Conservation (phyloP, 306 rosid species). For the Morella rubra region DNA sequence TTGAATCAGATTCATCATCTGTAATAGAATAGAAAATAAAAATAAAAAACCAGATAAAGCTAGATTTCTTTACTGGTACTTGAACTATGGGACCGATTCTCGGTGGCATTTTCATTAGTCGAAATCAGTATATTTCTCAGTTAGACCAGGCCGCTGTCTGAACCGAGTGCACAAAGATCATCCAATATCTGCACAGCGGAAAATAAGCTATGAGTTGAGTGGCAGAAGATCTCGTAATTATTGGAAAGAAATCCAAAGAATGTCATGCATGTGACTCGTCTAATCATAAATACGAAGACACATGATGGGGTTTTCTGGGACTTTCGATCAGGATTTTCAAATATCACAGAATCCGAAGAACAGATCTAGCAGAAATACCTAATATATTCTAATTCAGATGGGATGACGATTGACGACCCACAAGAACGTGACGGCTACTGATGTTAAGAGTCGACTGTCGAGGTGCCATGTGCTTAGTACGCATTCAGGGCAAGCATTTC, state of each 20-base stretch:
- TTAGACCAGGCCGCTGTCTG: no score
- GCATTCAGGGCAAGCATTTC: slow-evolving; percentile 28
- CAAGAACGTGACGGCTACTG: slow-evolving; percentile 26
- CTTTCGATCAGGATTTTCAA: not conserved
- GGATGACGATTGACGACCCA: not conserved
- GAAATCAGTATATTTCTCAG: no score
- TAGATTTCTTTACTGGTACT: no score
- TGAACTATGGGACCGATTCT: no score
- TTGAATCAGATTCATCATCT: no score
- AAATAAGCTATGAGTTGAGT: not conserved
- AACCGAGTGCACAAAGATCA: no score
- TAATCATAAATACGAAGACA: not conserved
- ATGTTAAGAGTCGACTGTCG: slow-evolving; percentile 17
- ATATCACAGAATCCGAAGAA: not conserved
- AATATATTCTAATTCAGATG: not conserved
- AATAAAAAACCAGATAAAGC: no score
- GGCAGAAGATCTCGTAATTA: not conserved
- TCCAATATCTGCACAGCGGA: not conserved
- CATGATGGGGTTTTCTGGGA: not conserved
- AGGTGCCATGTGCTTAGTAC: slow-evolving; percentile 39
- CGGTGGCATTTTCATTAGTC: no score
- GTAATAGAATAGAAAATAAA: no score
- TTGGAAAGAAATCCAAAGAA: not conserved
- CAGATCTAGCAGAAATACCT: not conserved
- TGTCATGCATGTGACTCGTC: not conserved